These are phyloP conservation scores for Angomonas ambiguus DNA, from an alignment of 208 protist species.

Conservation along the genomic window DNA sequence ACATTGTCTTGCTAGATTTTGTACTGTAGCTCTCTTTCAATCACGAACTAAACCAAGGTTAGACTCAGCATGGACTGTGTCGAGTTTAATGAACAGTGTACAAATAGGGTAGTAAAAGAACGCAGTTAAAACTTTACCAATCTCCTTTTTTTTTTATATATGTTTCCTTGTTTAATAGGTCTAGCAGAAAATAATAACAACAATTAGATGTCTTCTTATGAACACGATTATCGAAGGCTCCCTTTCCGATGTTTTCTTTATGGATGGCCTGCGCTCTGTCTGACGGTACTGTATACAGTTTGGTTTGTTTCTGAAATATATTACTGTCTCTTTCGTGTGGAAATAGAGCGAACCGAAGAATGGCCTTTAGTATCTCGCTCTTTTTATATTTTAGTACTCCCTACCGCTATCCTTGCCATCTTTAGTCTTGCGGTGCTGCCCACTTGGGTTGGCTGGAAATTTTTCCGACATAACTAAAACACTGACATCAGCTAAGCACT, in stretches of 20 bases:
- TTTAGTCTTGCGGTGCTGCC: conserved; percentile 46
- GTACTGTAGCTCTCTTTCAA: conserved; percentile 1
- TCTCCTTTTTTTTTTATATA: conserved; percentile 15
- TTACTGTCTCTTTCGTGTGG: conserved; percentile 12
- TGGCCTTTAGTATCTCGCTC: conserved; percentile 19
- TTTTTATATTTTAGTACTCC: conserved; percentile 35
- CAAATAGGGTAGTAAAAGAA: too few species aligned
- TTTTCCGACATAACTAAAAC: conserved; percentile 71
- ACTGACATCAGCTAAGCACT: too few species aligned
- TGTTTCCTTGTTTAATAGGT: background rate
- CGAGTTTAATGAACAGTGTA: background rate
- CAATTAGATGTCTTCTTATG: conserved; percentile 16
- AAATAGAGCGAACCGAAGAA: background rate
- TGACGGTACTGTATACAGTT: conserved; percentile 24
- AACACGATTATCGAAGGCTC: conserved; percentile 28
- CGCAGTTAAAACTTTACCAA: too few species aligned
- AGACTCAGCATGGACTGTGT: conserved; percentile 2
- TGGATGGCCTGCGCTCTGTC: conserved; percentile 50
- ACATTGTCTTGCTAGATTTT: background rate
- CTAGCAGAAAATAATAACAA: background rate
- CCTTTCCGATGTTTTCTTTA: conserved; percentile 40
- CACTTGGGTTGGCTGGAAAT: conserved; percentile 80
- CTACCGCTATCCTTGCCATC: conserved; percentile 12
- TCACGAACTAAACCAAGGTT: background rate
- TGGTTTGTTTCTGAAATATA: conserved; percentile 24